Evolutionary conservation across 2,329 filamentous ascomycete genomes (phyloP).

Genomic region (Diaporthe velutina): DNA sequence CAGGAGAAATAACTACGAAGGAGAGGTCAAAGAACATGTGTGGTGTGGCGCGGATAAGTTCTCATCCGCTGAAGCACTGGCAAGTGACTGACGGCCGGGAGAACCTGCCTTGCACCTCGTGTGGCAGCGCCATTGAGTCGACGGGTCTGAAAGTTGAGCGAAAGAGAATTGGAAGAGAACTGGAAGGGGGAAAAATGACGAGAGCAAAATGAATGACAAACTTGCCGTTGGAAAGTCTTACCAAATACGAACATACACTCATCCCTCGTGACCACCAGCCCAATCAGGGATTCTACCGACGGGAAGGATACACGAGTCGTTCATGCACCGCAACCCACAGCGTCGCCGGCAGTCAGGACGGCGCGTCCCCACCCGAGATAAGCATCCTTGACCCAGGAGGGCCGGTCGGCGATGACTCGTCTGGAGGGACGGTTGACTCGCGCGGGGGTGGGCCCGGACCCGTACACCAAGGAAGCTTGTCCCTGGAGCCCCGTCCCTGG

Average conservation of each 20-base stretch:
- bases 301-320: slow-evolving; percentile 26
- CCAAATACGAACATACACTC: background rate
- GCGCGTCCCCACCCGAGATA: slow-evolving; percentile 8
- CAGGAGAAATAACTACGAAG: background rate
- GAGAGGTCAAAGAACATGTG: background rate
- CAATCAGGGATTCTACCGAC: slow-evolving; percentile 9
- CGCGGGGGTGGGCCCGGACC: slow-evolving; percentile 11
- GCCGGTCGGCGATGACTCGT: slow-evolving; percentile 7
- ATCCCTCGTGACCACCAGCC: background rate
- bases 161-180: background rate
- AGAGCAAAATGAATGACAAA: background rate
- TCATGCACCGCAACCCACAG: background rate
- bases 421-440: slow-evolving; percentile 10
- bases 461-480: slow-evolving; percentile 25
- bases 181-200: background rate
- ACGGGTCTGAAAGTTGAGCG: background rate
- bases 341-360: background rate
- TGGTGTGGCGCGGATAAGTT: background rate
- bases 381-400: background rate
- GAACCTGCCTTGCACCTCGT: too few relatives aligned
- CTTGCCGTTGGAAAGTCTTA: background rate
- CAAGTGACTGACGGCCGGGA: background rate
- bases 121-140: background rate
- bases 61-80: background rate
- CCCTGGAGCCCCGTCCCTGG: too few relatives aligned